These are phyloP conservation scores for Cystofilobasidium macerans DNA, from an alignment of 768 basidiomycete species.

Conservation along the genomic window DNA sequence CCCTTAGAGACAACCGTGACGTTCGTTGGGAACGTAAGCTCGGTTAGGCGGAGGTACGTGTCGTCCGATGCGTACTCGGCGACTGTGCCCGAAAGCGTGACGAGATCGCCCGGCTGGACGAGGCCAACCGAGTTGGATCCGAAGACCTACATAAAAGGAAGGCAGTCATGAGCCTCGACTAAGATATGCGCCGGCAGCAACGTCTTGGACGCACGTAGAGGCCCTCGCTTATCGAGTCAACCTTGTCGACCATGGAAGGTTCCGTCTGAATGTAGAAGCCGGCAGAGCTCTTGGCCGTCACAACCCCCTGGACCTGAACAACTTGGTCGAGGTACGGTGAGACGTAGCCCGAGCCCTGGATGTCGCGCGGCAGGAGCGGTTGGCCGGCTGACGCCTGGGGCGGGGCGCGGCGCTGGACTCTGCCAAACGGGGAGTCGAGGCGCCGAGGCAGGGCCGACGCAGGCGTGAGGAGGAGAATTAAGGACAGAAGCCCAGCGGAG, in stretches of 20 bases:
- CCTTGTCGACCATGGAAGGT: not conserved
- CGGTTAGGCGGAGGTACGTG: slow-evolving; percentile 6
- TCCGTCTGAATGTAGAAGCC: slow-evolving; percentile 15
- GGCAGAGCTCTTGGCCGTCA: slow-evolving; percentile 11
- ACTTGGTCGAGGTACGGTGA: not conserved
- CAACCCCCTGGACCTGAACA: slow-evolving; percentile 6
- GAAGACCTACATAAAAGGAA: not conserved
- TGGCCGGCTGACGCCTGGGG: not conserved
- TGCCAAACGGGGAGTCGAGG: not conserved
- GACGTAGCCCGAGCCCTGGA: slow-evolving; percentile 1
- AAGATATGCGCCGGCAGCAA: not conserved
- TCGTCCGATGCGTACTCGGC: slow-evolving; percentile 9
- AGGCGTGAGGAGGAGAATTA: not conserved
- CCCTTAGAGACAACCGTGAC: slow-evolving; percentile 2
- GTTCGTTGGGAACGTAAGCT: slow-evolving; percentile 1
- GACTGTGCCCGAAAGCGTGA: slow-evolving; percentile 1
- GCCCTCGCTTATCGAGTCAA: slow-evolving; percentile 4
- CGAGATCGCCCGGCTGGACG: not conserved
- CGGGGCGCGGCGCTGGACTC: no score
- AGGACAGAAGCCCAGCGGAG: not conserved
- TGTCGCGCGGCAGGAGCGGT: slow-evolving; percentile 4
- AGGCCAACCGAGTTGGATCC: not conserved
- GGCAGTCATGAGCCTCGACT: not conserved
- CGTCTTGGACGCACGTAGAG: slow-evolving; percentile 1
- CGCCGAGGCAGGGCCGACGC: not conserved